Percentiles rank a stretch among this genome's conserved stretches.
Evolutionary conservation across 345 rosid species (phyloP).

Genomic region (Linum trigynum): DNA sequence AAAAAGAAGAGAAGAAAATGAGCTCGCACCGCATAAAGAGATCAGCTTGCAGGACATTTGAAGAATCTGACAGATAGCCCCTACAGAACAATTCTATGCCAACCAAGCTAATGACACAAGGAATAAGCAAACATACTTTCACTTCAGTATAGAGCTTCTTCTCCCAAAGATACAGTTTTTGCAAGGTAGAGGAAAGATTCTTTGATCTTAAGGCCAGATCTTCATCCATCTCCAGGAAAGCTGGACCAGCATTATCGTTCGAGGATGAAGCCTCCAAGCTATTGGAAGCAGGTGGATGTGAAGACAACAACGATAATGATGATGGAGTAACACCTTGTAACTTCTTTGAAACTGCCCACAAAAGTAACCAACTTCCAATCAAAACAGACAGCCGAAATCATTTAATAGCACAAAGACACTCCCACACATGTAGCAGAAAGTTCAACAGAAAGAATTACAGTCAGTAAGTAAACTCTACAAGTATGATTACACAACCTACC

Average conservation of each 20-base stretch:
- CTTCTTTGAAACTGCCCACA: constrained; percentile 51
- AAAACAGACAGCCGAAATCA: neutral
- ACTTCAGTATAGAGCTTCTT: constrained; percentile 87
- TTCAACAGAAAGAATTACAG: neutral
- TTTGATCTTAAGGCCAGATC: constrained; percentile 57
- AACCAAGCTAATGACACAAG: neutral
- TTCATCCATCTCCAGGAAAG: constrained; percentile 48
- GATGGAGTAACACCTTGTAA: constrained; percentile 52
- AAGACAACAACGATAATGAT: constrained; percentile 39
- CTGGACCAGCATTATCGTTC: constrained; percentile 25
- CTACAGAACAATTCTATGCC: too few species aligned
- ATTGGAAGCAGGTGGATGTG: constrained; percentile 51
- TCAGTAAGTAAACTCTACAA: too few species aligned
- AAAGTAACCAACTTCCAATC: constrained; percentile 13
- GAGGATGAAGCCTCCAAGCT: constrained; percentile 37
- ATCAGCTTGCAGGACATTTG: neutral
- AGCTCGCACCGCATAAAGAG: constrained; percentile 3
- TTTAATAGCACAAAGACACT: neutral
- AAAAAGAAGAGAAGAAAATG: constrained; percentile 10
- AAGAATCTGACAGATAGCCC: too few species aligned
- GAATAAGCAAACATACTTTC: constrained; percentile 43
- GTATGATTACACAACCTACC: constrained; percentile 30
- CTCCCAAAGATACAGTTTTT: constrained; percentile 84
- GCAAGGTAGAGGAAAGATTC: constrained; percentile 84
- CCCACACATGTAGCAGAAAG: constrained; percentile 15